These are phyloP conservation scores for Lachancea lanzarotensis DNA, from an alignment of 805 yeast genomes.

Conservation along the genomic window DNA sequence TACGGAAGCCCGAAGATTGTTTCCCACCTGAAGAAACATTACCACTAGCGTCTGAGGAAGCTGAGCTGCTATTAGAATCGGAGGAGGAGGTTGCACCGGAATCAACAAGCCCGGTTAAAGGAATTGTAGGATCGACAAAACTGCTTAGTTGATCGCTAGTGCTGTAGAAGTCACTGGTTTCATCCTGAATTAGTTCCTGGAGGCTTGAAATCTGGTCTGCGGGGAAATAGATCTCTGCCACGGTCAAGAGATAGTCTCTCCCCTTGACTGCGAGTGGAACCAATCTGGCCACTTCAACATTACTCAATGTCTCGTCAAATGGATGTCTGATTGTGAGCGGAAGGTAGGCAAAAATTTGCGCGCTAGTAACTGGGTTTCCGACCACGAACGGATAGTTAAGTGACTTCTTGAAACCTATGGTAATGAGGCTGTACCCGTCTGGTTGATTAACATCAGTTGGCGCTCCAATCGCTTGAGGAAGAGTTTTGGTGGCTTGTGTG, in stretches of 20 bases:
- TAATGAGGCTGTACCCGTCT: slow-evolving; percentile 22
- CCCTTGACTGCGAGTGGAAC: slow-evolving; percentile 62
- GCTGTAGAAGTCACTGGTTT: slow-evolving; percentile 51
- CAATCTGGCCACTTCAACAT: slow-evolving; percentile 61
- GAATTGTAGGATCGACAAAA: slow-evolving; percentile 51
- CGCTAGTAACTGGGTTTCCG: slow-evolving; percentile 78
- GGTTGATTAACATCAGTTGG: slow-evolving; percentile 32
- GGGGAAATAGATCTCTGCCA: slow-evolving; percentile 85
- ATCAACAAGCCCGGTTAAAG: slow-evolving; percentile 33
- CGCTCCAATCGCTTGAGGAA: slow-evolving; percentile 37
- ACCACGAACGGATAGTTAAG: slow-evolving; percentile 85
- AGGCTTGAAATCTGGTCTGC: slow-evolving; percentile 42
- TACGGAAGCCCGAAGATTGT: slow-evolving; percentile 21
- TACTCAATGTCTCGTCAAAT: slow-evolving; percentile 40
- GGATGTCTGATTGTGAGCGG: slow-evolving; percentile 69
- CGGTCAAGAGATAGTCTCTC: slow-evolving; percentile 66
- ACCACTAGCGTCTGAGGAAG: slow-evolving; percentile 26
- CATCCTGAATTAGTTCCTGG: slow-evolving; percentile 46
- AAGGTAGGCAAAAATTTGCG: slow-evolving; percentile 58
- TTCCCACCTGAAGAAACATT: slow-evolving; percentile 7
- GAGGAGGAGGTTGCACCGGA: slow-evolving; percentile 47
- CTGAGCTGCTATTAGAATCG: slow-evolving; percentile 68
- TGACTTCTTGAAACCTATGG: slow-evolving; percentile 52
- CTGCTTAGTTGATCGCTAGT: slow-evolving; percentile 54
- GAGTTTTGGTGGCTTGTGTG: slow-evolving; percentile 35